Evolutionary conservation across 108 stramenopile genomes (phyloP).

Genomic region (Cyclostephanos invisitatus): DNA sequence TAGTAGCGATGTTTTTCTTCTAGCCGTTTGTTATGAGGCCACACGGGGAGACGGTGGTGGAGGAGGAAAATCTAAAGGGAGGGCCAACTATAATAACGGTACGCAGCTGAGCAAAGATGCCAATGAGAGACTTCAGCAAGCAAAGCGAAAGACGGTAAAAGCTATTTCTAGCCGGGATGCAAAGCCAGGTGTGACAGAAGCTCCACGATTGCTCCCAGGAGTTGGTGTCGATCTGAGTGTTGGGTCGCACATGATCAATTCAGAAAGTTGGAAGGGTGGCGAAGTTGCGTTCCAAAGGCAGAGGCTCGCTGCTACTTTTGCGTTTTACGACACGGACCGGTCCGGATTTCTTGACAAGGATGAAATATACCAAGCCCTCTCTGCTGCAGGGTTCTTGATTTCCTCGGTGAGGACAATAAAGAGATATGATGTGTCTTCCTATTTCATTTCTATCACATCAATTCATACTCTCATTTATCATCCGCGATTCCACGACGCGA

Average conservation of each 20-base stretch:
- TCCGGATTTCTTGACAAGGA: conserved; percentile 70
- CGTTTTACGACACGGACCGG: conserved; percentile 67
- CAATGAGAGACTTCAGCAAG: conserved; percentile 35
- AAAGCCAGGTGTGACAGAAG: conserved; percentile 6
- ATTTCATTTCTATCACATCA: conserved; percentile 5
- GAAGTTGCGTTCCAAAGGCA: conserved; percentile 50
- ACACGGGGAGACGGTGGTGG: conserved; percentile 59
- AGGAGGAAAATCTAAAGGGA: conserved; percentile 21
- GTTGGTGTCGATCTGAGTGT: conserved; percentile 2
- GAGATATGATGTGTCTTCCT: not conserved
- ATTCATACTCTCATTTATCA: not conserved
- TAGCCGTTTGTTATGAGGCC: conserved; percentile 86
- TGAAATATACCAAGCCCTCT: conserved; percentile 65
- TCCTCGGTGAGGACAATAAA: conserved; percentile 26
- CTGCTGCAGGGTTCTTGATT: conserved; percentile 58
- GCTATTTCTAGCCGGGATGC: conserved; percentile 20
- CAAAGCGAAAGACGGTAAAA: conserved; percentile 41
- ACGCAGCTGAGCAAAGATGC: conserved; percentile 23
- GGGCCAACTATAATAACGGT: conserved; percentile 11
- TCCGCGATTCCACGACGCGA: not conserved
- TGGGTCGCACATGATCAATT: conserved; percentile 37
- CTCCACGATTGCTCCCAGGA: conserved; percentile 23
- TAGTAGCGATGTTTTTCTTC: conserved; percentile 85
- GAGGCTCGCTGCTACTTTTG: conserved; percentile 75
- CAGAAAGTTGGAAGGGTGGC: conserved; percentile 68